phyloP scores from a whole-genome alignment of 192 early-diverging fungal genomes.

The Coemansia sp. region DNA sequence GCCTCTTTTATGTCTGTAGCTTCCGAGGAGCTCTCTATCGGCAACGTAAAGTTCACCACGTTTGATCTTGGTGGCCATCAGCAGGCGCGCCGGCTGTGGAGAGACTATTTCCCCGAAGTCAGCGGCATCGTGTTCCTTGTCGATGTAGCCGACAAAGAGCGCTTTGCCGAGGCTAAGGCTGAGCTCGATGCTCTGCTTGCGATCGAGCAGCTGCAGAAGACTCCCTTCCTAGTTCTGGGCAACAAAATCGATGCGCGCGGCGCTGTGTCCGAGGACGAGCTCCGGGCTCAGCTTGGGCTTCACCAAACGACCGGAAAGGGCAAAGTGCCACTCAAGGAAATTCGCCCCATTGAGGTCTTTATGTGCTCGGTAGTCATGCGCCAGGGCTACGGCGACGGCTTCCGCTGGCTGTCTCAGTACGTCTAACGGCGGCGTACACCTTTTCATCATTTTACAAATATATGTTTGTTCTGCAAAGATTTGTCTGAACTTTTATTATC shows the following conservation, averaged over 20 bases:
- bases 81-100: slow-evolving; percentile 97
- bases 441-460: neutral
- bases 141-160: slow-evolving; percentile 80
- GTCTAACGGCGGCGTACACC: slow-evolving; percentile 53
- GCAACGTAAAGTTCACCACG: slow-evolving; percentile 95
- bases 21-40: slow-evolving; percentile 96
- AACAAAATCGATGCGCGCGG: slow-evolving; percentile 98
- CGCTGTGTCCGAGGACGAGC: slow-evolving; percentile 91
- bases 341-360: slow-evolving; percentile 96
- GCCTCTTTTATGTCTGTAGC: slow-evolving; percentile 15
- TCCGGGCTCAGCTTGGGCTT: slow-evolving; percentile 83
- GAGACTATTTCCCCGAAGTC: slow-evolving; percentile 98
- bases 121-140: slow-evolving; percentile 98
- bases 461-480: neutral
- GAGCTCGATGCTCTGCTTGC: slow-evolving; percentile 92
- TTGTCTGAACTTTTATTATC: slow-evolving; percentile 8
- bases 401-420: slow-evolving; percentile 87
- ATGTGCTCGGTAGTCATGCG: slow-evolving; percentile 99
- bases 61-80: slow-evolving; percentile 97
- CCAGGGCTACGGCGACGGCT: slow-evolving; percentile 97
- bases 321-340: slow-evolving; percentile 88
- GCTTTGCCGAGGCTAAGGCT: slow-evolving; percentile 88
- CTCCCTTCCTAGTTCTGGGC: slow-evolving; percentile 95
- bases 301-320: slow-evolving; percentile 99
- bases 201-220: slow-evolving; percentile 89